Evolutionary conservation across 2,329 filamentous ascomycete species (phyloP), one percentile per base, ranked within the genome.

Genomic region (Penicillium sp.): DNA sequence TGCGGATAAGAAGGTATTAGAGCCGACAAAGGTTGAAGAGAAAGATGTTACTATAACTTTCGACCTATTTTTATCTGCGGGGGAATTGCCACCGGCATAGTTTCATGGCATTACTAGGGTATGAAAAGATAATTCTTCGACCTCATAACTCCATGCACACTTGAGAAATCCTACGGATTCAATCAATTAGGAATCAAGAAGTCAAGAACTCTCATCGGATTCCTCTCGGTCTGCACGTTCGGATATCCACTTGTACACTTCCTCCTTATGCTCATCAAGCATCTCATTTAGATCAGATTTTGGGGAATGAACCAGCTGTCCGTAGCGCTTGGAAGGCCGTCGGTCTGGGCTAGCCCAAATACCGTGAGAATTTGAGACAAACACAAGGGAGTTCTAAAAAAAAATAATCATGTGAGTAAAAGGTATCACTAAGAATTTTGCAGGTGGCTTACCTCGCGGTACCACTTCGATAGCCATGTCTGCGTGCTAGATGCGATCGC

Each of bases 401-500:
- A 2, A 37, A 35, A 31, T 25, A 44, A 50, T n/a, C 3, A 6
- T 9, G 28, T 42, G 11, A 38, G 28, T 25, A 38, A 16, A 26
- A 22, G 10, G n/a, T 17, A 19, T n/a, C 35, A 2, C 4, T 17
- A 16, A 26, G 16, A 45, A 9, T 25, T 25, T 25, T 14, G 12
- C n/a, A 10, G 8, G 12, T 25, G 11, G 8, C 73, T 67, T 75
- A 81, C 80, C 22, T 85, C 80, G 68, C 88, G 88, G 75, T 96
- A 97, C 93, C 93, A 97, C 25, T 80, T 79, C 1, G 86, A 88
- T 0, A 92, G 79, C 57, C 73, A 78, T 17, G 82, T 79, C n/a
- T 83, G 80, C 56, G 95, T 88, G 28, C 85, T 83, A 61, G 94
- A 91, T 33, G 90, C 89, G 64, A 96, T 84, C 1, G 90, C 87